Evolutionary conservation across 352 stramenopile genomes (phyloP).

Genomic region (Phytophthora constricta): DNA sequence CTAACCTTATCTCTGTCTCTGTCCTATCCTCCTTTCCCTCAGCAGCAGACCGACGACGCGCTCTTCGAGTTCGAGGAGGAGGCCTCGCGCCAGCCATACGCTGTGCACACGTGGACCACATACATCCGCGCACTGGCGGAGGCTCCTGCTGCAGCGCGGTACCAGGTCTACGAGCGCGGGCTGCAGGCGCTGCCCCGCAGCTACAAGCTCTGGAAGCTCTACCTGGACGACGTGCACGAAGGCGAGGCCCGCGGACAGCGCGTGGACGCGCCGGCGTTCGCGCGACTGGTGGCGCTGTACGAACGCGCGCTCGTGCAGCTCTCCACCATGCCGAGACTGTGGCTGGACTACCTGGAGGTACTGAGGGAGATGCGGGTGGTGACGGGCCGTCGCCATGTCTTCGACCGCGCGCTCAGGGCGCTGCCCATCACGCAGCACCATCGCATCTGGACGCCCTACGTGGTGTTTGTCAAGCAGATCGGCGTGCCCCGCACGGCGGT

Average conservation of each 20-base stretch:
- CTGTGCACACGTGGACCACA: constrained; percentile 80
- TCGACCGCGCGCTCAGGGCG: constrained; percentile 95
- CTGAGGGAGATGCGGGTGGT: constrained; percentile 80
- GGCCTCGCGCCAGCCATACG: constrained; percentile 82
- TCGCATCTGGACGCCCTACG: constrained; percentile 94
- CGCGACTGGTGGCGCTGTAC: constrained; percentile 61
- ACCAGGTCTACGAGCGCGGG: constrained; percentile 88
- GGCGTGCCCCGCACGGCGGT: constrained; percentile 83
- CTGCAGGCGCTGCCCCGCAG: constrained; percentile 86
- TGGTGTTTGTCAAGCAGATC: constrained; percentile 88
- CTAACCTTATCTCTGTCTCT: not conserved
- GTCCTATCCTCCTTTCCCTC: not conserved
- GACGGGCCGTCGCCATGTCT: constrained; percentile 85
- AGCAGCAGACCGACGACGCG: constrained; percentile 20
- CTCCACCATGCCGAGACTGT: constrained; percentile 97
- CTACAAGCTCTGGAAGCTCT: constrained; percentile 97
- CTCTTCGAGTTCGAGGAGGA: constrained; percentile 86
- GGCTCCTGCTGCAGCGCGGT: constrained; percentile 36
- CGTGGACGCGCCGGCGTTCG: constrained; percentile 55
- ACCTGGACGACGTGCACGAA: constrained; percentile 78
- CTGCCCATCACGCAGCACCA: constrained; percentile 98
- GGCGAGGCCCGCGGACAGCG: constrained; percentile 66
- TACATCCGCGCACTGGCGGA: constrained; percentile 61
- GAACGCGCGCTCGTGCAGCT: constrained; percentile 93
- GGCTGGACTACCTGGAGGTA: constrained; percentile 91